phyloP scores from a whole-genome alignment of 192 early-diverging fungal species.

The Kickxella alabastrina region DNA sequence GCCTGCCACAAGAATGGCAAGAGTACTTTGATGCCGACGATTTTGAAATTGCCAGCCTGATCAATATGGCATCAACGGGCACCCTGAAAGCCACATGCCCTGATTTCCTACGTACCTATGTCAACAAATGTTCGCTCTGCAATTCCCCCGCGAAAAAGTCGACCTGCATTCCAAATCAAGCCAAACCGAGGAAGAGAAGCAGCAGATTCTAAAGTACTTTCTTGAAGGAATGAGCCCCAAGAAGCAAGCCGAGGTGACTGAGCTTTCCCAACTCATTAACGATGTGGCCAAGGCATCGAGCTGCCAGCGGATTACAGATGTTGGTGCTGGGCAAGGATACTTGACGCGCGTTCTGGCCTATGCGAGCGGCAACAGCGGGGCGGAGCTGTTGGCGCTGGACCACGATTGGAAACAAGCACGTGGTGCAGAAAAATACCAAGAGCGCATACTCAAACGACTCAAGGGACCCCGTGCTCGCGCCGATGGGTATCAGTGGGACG shows the following conservation, averaged over 20 bases:
- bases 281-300: slow-evolving; percentile 10
- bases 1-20: slow-evolving; percentile 37
- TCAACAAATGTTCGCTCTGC: slow-evolving; percentile 25
- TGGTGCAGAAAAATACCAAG: slow-evolving; percentile 31
- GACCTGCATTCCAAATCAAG: neutral
- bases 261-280: slow-evolving; percentile 31
- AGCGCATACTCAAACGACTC: slow-evolving; percentile 21
- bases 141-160: slow-evolving; percentile 17
- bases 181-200: neutral
- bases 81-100: slow-evolving; percentile 10
- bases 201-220: slow-evolving; percentile 18
- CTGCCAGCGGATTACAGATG: slow-evolving; percentile 30
- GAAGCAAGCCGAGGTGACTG: slow-evolving; percentile 41
- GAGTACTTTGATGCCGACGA: slow-evolving; percentile 15
- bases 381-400: slow-evolving; percentile 36
- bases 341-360: slow-evolving; percentile 47
- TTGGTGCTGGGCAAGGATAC: slow-evolving; percentile 51
- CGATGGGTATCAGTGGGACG: slow-evolving; percentile 26
- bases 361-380: slow-evolving; percentile 2
- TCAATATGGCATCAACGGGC: slow-evolving; percentile 30
- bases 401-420: slow-evolving; percentile 28
- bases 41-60: slow-evolving; percentile 17
- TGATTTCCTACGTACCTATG: slow-evolving; percentile 24
- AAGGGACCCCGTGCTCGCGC: slow-evolving; percentile 9
- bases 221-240: slow-evolving; percentile 47